phyloP scores from a whole-genome alignment of 139 green algal genomes.

The Coelastrella sp. region DNA sequence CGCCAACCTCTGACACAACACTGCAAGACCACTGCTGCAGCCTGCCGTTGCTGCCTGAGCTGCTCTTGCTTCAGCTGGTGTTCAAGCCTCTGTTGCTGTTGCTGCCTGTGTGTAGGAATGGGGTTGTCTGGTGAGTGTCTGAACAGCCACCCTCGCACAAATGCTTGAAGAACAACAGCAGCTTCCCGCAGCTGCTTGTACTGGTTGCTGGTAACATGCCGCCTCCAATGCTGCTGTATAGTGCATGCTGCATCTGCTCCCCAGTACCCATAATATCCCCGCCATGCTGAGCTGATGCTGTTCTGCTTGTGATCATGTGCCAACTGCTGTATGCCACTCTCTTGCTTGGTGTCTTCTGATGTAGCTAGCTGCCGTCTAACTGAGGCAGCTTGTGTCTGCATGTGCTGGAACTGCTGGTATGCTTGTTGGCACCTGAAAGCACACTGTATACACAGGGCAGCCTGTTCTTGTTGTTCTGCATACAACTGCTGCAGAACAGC shows the following conservation, averaged over 20 bases:
- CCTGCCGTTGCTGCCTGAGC: not conserved
- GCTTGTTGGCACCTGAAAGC: not conserved
- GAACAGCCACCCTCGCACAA: not conserved
- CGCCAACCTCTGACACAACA: not conserved
- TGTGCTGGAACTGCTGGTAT: not conserved
- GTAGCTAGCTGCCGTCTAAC: not conserved
- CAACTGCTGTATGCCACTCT: not conserved
- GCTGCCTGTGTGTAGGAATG: not conserved
- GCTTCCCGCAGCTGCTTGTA: slow-evolving; percentile 1
- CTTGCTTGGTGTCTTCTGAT: not conserved
- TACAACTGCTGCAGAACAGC: not conserved
- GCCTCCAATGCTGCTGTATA: slow-evolving; percentile 23
- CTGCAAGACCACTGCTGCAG: not conserved
- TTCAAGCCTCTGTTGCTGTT: not conserved
- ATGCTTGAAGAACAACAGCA: slow-evolving; percentile 19
- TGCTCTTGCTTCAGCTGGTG: slow-evolving; percentile 29
- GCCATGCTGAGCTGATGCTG: slow-evolving; percentile 8
- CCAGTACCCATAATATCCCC: not conserved
- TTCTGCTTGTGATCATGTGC: not conserved
- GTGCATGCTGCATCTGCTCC: not conserved
- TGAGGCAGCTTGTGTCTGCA: not conserved
- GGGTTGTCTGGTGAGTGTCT: not conserved
- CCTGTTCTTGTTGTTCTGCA: slow-evolving; percentile 6
- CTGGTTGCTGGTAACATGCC: not conserved
- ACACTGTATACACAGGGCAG: not conserved